Percentiles rank a stretch among this genome's conserved stretches.
These are phyloP conservation scores for Ustilago tritici DNA, from an alignment of 1,284 basidiomycete species.

Conservation along the genomic window DNA sequence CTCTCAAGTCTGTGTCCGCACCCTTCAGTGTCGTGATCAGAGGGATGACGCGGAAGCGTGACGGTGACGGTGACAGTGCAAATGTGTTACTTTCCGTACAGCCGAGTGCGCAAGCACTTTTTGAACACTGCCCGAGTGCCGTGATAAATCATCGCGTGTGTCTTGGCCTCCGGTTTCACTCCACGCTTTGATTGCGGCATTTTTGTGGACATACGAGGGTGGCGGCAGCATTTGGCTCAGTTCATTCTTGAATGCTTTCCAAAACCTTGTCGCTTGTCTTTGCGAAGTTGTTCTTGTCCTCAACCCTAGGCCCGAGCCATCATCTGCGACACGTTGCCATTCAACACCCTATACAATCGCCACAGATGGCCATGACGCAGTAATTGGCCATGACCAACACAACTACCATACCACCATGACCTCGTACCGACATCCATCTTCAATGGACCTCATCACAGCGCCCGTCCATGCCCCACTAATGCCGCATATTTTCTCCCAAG, in stretches of 20 bases:
- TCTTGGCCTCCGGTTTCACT: not conserved
- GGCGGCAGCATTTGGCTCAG: not conserved
- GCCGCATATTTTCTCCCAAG: slow-evolving; percentile 14
- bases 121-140: not conserved
- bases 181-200: not conserved
- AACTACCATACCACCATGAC: not conserved
- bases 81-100: not conserved
- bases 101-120: not conserved
- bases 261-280: not conserved
- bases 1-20: not conserved
- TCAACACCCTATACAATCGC: not conserved
- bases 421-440: not conserved
- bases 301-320: not conserved
- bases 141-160: not conserved
- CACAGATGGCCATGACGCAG: not conserved
- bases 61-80: not conserved
- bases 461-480: slow-evolving; percentile 8
- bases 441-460: slow-evolving; percentile 6
- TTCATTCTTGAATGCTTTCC: not conserved
- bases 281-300: not conserved
- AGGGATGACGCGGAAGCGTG: not conserved
- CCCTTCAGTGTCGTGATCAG: not conserved
- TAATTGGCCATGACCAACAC: not conserved
- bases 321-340: not conserved
- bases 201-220: not conserved